Conservation (phyloP, 495 filamentous ascomycete genomes). For the Aspergillus olivimuriae region DNA sequence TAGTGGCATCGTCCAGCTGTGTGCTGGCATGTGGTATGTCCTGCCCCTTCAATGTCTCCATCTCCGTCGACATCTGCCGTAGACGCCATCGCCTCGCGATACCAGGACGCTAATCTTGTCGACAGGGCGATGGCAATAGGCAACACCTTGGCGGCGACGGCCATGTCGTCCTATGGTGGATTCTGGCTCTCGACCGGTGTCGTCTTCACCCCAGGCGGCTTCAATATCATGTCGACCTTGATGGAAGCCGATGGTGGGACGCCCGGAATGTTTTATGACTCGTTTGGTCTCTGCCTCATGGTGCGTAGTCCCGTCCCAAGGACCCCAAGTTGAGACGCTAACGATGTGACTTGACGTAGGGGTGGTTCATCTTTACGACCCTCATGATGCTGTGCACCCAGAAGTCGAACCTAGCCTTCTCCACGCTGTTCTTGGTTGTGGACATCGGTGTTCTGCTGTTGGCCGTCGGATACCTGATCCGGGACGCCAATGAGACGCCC, state of each 20-base stretch:
- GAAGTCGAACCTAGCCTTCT: conserved; percentile 87
- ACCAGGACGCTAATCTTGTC: background rate
- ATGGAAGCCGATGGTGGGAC: conserved; percentile 25
- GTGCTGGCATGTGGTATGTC: conserved; percentile 88
- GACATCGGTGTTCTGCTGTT: conserved; percentile 81
- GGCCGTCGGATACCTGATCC: conserved; percentile 54
- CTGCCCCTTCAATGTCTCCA: too few relatives aligned
- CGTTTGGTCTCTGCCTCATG: conserved; percentile 73
- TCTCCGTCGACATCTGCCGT: too few relatives aligned
- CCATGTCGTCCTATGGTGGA: conserved; percentile 82
- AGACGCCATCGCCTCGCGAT: too few relatives aligned
- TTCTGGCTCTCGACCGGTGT: conserved; percentile 86
- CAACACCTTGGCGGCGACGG: conserved; percentile 91
- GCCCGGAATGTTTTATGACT: conserved; percentile 42
- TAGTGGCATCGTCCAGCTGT: conserved; percentile 72
- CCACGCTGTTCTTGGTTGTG: conserved; percentile 77
- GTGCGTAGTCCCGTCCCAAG: conserved; percentile 20
- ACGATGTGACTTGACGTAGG: conserved; percentile 28
- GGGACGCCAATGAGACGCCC: conserved; percentile 29
- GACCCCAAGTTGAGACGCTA: background rate
- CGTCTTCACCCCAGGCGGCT: conserved; percentile 64
- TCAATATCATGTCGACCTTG: conserved; percentile 38
- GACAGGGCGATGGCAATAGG: conserved; percentile 39
- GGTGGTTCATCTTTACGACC: conserved; percentile 90
- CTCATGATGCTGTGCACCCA: conserved; percentile 75